Evolutionary conservation across 2,329 filamentous ascomycete genomes (phyloP).

Genomic region (Biscogniauxia sp.): DNA sequence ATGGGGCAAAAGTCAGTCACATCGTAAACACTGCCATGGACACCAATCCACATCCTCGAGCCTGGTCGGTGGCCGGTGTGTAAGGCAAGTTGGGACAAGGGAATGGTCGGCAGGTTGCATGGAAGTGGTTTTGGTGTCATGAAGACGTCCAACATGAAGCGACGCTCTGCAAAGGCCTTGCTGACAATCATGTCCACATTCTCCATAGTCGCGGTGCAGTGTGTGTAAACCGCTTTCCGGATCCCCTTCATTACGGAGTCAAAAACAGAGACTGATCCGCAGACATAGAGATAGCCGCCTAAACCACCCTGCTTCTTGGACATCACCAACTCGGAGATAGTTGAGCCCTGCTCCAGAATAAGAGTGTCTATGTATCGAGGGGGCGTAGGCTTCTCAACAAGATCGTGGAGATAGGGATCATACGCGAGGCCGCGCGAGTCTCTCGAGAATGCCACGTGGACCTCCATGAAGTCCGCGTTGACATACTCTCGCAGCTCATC

Average conservation of each 20-base stretch:
- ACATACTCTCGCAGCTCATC: constrained; percentile 46
- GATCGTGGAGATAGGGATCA: constrained; percentile 39
- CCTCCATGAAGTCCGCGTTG: constrained; percentile 48
- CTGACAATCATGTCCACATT: constrained; percentile 49
- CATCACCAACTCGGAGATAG: constrained; percentile 54
- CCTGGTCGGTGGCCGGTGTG: constrained; percentile 50
- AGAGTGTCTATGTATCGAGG: constrained; percentile 52
- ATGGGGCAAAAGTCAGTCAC: constrained; percentile 52
- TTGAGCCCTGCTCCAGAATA: constrained; percentile 49
- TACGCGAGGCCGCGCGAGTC: constrained; percentile 47
- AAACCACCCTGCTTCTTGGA: constrained; percentile 53
- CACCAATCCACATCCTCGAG: constrained; percentile 49
- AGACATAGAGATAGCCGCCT: constrained; percentile 48
- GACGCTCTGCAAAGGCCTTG: constrained; percentile 52
- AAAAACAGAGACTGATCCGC: constrained; percentile 47
- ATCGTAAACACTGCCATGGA: constrained; percentile 53
- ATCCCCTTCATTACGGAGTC: constrained; percentile 56
- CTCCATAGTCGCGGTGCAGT: constrained; percentile 50
- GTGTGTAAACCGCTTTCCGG: constrained; percentile 53
- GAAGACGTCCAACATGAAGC: constrained; percentile 57
- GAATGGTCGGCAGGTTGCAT: constrained; percentile 48
- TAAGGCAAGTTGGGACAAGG: constrained; percentile 46
- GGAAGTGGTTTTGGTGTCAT: constrained; percentile 54
- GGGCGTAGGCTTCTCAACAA: constrained; percentile 47
- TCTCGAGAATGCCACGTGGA: constrained; percentile 52